Percentiles rank a stretch among this genome's conserved stretches.
These are phyloP conservation scores for Scedosporium minutisporum DNA, from an alignment of 2,329 filamentous ascomycete species.

Conservation along the genomic window DNA sequence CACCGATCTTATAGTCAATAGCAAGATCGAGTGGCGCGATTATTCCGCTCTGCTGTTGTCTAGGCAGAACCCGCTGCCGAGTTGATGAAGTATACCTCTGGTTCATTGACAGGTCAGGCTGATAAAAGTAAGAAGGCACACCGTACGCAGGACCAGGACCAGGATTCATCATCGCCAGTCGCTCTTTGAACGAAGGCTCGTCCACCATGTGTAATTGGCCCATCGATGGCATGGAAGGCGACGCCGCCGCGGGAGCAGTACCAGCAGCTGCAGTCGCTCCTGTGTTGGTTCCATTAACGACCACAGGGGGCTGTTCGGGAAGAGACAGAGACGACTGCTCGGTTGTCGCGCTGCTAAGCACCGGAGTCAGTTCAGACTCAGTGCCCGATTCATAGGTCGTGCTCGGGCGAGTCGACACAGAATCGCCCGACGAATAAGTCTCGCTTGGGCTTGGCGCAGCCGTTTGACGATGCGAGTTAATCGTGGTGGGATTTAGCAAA, in stretches of 20 bases:
- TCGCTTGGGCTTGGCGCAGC: neutral
- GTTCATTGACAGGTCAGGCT: constrained; percentile 6
- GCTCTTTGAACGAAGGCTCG: constrained; percentile 30
- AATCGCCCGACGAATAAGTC: neutral
- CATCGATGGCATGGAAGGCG: constrained; percentile 1
- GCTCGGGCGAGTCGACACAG: constrained; percentile 1
- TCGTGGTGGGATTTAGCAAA: constrained; percentile 20
- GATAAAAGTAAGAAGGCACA: constrained; percentile 3
- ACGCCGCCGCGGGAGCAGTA: constrained; percentile 6
- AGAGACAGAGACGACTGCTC: constrained; percentile 12
- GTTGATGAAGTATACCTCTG: constrained; percentile 17
- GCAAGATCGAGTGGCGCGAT: constrained; percentile 49
- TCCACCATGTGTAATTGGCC: constrained; percentile 13
- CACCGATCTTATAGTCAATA: constrained; percentile 30
- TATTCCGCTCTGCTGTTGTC: constrained; percentile 35
- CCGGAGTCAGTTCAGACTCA: constrained; percentile 9
- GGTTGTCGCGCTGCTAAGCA: constrained; percentile 6
- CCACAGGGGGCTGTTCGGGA: constrained; percentile 19
- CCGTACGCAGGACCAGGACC: neutral
- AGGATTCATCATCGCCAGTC: constrained; percentile 28
- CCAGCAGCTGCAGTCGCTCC: constrained; percentile 8
- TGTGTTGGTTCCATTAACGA: constrained; percentile 25
- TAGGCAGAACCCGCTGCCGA: constrained; percentile 27
- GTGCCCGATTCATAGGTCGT: constrained; percentile 12
- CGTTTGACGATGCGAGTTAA: constrained; percentile 4